These are phyloP conservation scores for Aspergillus sp. DNA, from an alignment of 2,329 filamentous ascomycete genomes.

Conservation along the genomic window DNA sequence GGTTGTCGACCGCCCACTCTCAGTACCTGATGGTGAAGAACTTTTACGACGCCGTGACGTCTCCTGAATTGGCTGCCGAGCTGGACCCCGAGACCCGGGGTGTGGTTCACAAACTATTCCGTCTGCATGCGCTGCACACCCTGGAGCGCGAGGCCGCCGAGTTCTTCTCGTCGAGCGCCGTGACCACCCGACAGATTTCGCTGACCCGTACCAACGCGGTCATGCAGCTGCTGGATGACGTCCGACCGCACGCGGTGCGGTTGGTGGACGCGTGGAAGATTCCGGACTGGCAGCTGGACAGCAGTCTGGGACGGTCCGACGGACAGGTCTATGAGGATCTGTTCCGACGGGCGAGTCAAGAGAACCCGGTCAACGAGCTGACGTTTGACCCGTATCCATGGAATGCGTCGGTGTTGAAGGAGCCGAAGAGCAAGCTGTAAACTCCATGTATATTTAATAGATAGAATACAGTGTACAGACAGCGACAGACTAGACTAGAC, in stretches of 20 bases:
- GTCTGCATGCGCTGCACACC: slow-evolving; percentile 60
- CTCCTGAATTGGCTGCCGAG: slow-evolving; percentile 46
- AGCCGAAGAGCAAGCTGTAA: slow-evolving; percentile 34
- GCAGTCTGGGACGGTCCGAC: slow-evolving; percentile 63
- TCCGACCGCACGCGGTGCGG: slow-evolving; percentile 67
- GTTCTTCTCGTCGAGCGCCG: slow-evolving; percentile 66
- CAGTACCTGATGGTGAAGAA: slow-evolving; percentile 76
- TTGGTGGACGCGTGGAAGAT: slow-evolving; percentile 73
- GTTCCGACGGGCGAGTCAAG: slow-evolving; percentile 65
- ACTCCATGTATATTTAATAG: neutral
- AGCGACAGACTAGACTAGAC: neutral
- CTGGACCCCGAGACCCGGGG: slow-evolving; percentile 55
- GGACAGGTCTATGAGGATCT: slow-evolving; percentile 75
- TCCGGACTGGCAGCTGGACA: slow-evolving; percentile 73
- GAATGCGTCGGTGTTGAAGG: slow-evolving; percentile 56
- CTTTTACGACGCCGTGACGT: slow-evolving; percentile 67
- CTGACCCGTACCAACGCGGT: slow-evolving; percentile 63
- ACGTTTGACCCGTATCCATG: slow-evolving; percentile 70
- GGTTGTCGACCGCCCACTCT: slow-evolving; percentile 67
- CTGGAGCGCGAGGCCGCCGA: slow-evolving; percentile 66
- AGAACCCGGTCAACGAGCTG: slow-evolving; percentile 69
- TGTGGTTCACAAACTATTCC: slow-evolving; percentile 63
- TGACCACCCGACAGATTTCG: slow-evolving; percentile 68
- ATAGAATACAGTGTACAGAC: neutral
- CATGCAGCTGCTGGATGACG: slow-evolving; percentile 65